Percentiles rank a stretch among this genome's conserved stretches.
These are phyloP conservation scores for Asterochloris erici DNA, from an alignment of 139 green algal species.

Conservation along the genomic window DNA sequence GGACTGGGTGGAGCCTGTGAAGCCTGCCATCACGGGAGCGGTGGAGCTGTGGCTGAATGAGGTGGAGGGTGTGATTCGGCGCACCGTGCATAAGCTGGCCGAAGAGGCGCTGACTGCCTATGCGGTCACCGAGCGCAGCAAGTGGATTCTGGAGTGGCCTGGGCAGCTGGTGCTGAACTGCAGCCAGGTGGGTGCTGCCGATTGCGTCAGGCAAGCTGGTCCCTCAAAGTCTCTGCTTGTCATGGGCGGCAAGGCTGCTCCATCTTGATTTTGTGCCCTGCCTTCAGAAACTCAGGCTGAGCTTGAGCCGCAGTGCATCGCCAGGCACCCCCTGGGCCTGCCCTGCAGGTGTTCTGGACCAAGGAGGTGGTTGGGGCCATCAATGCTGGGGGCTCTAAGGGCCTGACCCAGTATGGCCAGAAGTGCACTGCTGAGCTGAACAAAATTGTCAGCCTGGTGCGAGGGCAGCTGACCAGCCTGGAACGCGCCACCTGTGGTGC, in stretches of 20 bases:
- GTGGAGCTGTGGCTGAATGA: slow-evolving; percentile 82
- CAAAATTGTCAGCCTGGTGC: slow-evolving; percentile 67
- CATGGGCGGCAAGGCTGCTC: background rate
- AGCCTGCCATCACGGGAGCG: slow-evolving; percentile 58
- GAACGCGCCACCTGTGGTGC: slow-evolving; percentile 52
- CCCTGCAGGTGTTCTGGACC: slow-evolving; percentile 70
- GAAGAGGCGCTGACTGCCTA: slow-evolving; percentile 57
- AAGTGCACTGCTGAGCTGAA: slow-evolving; percentile 67
- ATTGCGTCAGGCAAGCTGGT: no score
- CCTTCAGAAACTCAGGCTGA: background rate
- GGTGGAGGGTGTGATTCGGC: slow-evolving; percentile 69
- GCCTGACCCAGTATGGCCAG: slow-evolving; percentile 55
- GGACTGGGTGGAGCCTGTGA: slow-evolving; percentile 54
- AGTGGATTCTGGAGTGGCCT: slow-evolving; percentile 74
- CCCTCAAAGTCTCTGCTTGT: no score
- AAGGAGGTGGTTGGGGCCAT: slow-evolving; percentile 70
- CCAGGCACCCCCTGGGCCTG: background rate
- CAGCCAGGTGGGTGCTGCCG: slow-evolving; percentile 45
- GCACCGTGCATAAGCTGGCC: slow-evolving; percentile 59
- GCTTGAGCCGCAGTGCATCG: background rate
- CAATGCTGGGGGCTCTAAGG: slow-evolving; percentile 40
- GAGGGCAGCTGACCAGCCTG: slow-evolving; percentile 57
- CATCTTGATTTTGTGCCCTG: background rate
- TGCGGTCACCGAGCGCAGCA: slow-evolving; percentile 30
- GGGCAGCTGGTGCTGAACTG: slow-evolving; percentile 72